Evolutionary conservation across 2,329 filamentous ascomycete species (phyloP).

Genomic region (Fusarium sacchari): DNA sequence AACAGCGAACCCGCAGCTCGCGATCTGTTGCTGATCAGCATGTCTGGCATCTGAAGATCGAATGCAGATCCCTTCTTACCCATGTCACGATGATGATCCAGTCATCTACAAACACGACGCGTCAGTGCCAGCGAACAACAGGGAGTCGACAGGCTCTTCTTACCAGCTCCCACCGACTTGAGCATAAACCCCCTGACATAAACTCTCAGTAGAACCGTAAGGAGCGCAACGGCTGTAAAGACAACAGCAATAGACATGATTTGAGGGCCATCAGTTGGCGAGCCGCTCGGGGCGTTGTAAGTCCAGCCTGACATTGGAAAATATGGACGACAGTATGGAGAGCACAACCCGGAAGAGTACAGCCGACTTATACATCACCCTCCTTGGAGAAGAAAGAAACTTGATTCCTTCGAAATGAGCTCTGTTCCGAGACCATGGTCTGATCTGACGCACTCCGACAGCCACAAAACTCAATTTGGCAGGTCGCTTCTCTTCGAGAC

Average conservation of each 20-base stretch:
- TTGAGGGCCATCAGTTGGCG: slow-evolving; percentile 20
- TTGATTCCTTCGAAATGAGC: not conserved
- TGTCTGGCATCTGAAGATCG: not conserved
- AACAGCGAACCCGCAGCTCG: slow-evolving; percentile 49
- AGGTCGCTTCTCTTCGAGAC: not conserved
- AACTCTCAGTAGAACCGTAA: slow-evolving; percentile 5
- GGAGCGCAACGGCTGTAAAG: slow-evolving; percentile 12
- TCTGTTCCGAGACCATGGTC: not conserved
- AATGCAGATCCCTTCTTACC: slow-evolving; percentile 6
- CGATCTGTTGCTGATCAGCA: slow-evolving; percentile 35
- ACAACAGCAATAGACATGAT: slow-evolving; percentile 17
- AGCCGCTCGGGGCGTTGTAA: slow-evolving; percentile 12
- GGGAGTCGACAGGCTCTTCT: not conserved
- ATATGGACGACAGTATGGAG: not conserved
- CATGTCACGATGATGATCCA: slow-evolving; percentile 33
- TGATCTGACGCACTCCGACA: not conserved
- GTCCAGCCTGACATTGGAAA: slow-evolving; percentile 28
- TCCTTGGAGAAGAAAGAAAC: not conserved
- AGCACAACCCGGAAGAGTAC: not conserved
- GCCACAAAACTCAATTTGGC: not conserved
- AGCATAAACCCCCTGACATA: slow-evolving; percentile 27
- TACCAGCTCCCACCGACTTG: slow-evolving; percentile 29
- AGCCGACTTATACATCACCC: not conserved
- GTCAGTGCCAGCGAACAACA: not conserved
- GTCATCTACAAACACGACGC: slow-evolving; percentile 18